Base-by-base conservation (phyloP, 2,329 filamentous ascomycete genomes). In the Penicillium sp. region DNA sequence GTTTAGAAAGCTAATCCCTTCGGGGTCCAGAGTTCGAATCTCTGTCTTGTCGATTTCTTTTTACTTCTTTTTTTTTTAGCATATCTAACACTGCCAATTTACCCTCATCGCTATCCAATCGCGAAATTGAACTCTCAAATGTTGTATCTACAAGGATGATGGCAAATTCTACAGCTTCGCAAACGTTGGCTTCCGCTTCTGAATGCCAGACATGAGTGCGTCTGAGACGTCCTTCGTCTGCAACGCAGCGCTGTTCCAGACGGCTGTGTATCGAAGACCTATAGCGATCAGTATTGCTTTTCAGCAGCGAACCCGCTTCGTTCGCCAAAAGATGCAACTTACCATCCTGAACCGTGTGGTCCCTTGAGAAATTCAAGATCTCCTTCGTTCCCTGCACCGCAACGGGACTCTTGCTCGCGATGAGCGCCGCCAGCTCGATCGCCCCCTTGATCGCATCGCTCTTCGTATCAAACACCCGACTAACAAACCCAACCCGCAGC, bases 311-410 rank as follows among this genome's bases (percentile, higher is more conserved):
- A 2, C 26, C 5, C 5, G 26, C 26, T 26, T 26, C 26, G 26
- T 6, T 26, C 26, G 4, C 23, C 17, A 17, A 3, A 21, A 58
- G 59, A 35, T 21, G 60, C 49, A 23, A 83, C 86, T 73, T 75
- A 89, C 89, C 92, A 69, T 96, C 92, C 50, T 85, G 86, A 30
- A 96, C 87, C 2, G 84, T 83, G 75, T 93, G 87, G 76, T 96
- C 93, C 70, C 91, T 85, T 38, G 89, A 90, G 73, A 90, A 92
- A 76, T 95, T 93, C 73, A 97, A 74, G 65, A 96, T 78, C 79
- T 95, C 91, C 82, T 97, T 97, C 8, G 93, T 96, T 6, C 91
- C 90, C 80, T 92, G 87, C 66, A 94, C 91, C 1, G 92, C 93
- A 23, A 98, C 88, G 0, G 94, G 94, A 72, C 91, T 95, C 85